Conservation (phyloP, 768 basidiomycete species). For the Agrocybe pediades region DNA sequence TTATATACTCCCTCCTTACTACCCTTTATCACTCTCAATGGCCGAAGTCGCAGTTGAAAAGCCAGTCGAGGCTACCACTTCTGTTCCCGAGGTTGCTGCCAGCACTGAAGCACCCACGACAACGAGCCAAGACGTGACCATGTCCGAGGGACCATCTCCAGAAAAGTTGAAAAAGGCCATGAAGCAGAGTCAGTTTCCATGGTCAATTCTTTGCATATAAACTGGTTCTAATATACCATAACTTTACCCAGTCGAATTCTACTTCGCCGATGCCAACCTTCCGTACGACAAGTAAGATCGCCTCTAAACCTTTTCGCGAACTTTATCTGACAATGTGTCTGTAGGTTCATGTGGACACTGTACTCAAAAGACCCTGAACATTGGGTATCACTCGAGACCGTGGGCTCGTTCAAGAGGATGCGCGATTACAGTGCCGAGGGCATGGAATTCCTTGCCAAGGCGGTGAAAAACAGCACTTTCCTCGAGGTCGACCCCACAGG, state of each 20-base stretch:
- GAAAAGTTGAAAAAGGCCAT: constrained; percentile 49
- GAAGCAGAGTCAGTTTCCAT: constrained; percentile 60
- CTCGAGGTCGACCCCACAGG: constrained; percentile 78
- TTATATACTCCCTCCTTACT: constrained; percentile 11
- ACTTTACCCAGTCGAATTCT: constrained; percentile 79
- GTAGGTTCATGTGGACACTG: constrained; percentile 93
- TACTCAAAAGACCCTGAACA: constrained; percentile 81
- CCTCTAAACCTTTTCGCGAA: background rate
- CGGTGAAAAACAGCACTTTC: constrained; percentile 52
- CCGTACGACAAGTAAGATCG: constrained; percentile 77
- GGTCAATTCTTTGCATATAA: no score
- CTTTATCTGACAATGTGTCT: background rate
- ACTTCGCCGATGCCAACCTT: constrained; percentile 95
- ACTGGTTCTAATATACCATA: background rate
- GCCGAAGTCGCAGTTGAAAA: constrained; percentile 27
- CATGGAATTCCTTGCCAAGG: constrained; percentile 66
- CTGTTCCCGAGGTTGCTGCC: constrained; percentile 7
- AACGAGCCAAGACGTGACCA: constrained; percentile 16
- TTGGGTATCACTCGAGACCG: constrained; percentile 86
- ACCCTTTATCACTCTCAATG: constrained; percentile 17
- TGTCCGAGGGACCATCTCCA: constrained; percentile 31
- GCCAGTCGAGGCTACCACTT: constrained; percentile 11
- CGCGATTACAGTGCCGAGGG: constrained; percentile 65
- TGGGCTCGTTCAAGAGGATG: constrained; percentile 97
- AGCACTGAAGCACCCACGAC: constrained; percentile 10